Evolutionary conservation across 176 grass and related monocot species (phyloP).

Genomic region (Chloris gayana): DNA sequence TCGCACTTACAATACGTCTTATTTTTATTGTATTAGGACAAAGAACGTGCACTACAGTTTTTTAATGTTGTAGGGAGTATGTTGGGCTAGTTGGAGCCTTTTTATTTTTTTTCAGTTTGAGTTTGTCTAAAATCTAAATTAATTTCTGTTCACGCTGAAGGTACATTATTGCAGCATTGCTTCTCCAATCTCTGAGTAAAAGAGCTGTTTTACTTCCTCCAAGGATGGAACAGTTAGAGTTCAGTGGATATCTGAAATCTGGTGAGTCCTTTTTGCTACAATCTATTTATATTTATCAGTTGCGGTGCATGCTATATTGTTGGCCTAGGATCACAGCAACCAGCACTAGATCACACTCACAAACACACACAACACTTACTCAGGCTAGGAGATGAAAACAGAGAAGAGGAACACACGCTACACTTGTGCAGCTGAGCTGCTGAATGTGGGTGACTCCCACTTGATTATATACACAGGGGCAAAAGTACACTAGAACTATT

Average conservation of each 20-base stretch:
- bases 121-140: slow-evolving; percentile 36
- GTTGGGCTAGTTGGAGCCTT: neutral
- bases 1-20: neutral
- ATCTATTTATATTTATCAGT: slow-evolving; percentile 14
- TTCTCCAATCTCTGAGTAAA: slow-evolving; percentile 83
- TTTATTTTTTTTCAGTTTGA: slow-evolving; percentile 17
- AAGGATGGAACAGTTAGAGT: slow-evolving; percentile 75
- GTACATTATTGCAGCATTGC: slow-evolving; percentile 76
- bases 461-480: too few relatives aligned
- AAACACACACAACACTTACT: too few relatives aligned
- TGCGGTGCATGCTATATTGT: slow-evolving; percentile 10
- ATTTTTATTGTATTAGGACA: neutral
- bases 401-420: too few relatives aligned
- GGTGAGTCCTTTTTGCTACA: slow-evolving; percentile 48
- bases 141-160: slow-evolving; percentile 31
- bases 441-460: too few relatives aligned
- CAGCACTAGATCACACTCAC: too few relatives aligned
- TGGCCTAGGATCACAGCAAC: too few relatives aligned
- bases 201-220: slow-evolving; percentile 84
- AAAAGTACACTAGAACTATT: too few relatives aligned
- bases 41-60: neutral
- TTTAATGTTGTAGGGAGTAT: neutral
- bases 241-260: slow-evolving; percentile 91
- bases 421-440: too few relatives aligned
- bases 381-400: too few relatives aligned